Base-by-base conservation (phyloP, 2,329 filamentous ascomycete species). In the Aureobasidium lini region DNA sequence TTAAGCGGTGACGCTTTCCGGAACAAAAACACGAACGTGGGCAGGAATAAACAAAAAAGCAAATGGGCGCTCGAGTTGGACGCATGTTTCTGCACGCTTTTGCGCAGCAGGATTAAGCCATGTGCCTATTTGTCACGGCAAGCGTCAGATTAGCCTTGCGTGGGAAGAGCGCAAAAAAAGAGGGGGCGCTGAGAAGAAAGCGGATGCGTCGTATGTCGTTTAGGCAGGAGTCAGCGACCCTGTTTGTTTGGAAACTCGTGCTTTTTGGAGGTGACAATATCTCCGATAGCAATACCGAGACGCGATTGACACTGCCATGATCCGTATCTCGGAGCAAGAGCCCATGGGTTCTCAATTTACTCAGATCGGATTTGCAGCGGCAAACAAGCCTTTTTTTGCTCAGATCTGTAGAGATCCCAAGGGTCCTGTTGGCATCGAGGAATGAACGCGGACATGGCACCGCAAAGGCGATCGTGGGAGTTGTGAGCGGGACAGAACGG, bases 81-180 rank as follows among this genome's bases (percentile, higher is more conserved):
- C 48, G 32, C 48, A 50, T 50, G 46, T 49, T 49, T 16, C 43
- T 46, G 46, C 29, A 16, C 31, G 23, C 23, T 13, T 36, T 8
- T 8, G 34, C 34, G 13, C 34, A 36, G 34, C 13, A 13, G 34
- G 34, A 13, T 36, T 36, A 4, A 13, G 34, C 34, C 34, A n/a
- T n/a, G 13, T 32, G 46, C n/a, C 46, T 48, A 52, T 52, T 52
- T 52, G 48, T 52, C 48, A 52, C 48, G 48, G 23, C 34, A 23
- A 23, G 23, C 23, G 48, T 34, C 37, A 34, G 18, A 29, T 52
- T 52, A 52, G 48, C 48, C 34, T 52, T 32, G 48, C 47, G 36
- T 46, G 23, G 8, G 48, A 36, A 31, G 46, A 52, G 48, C 23
- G 23, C 23, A 23, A 23, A 23, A 37, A 39, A 39, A 40, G 34